A percentile compares a stretch with the other conserved stretches of the same genome.
phyloP scores from a whole-genome alignment of 1,284 basidiomycete species.

The Porogramme epimiltina region DNA sequence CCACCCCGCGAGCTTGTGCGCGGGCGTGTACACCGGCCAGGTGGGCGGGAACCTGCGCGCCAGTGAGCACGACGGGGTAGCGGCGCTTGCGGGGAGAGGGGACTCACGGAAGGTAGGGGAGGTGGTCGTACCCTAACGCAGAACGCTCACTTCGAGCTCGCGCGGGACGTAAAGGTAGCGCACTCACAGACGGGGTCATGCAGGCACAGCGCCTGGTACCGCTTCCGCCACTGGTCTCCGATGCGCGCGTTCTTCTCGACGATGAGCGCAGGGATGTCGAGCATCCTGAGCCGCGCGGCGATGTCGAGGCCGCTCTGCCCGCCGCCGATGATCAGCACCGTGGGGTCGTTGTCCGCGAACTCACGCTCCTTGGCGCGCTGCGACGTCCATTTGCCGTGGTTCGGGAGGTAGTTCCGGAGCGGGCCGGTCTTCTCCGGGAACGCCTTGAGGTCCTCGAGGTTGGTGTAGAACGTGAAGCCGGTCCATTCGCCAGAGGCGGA shows the following conservation, averaged over 20 bases:
- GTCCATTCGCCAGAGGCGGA: constrained; percentile 53
- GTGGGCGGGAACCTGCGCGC: constrained; percentile 50
- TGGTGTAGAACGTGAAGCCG: constrained; percentile 58
- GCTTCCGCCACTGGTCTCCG: constrained; percentile 60
- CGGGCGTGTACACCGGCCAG: constrained; percentile 66
- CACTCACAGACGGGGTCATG: constrained; percentile 68
- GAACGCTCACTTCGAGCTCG: neutral
- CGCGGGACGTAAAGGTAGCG: neutral
- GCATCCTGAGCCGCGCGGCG: constrained; percentile 58
- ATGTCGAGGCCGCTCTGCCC: constrained; percentile 67
- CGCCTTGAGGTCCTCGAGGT: constrained; percentile 56
- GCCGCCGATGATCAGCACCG: constrained; percentile 61
- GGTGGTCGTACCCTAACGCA: constrained; percentile 52
- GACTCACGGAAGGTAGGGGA: constrained; percentile 49
- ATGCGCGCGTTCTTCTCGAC: constrained; percentile 55
- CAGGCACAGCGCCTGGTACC: constrained; percentile 62
- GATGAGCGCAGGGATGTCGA: constrained; percentile 54
- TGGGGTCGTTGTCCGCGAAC: constrained; percentile 41
- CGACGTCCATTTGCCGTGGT: constrained; percentile 44
- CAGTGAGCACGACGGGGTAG: neutral
- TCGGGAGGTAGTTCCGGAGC: constrained; percentile 39
- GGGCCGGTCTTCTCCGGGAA: constrained; percentile 47
- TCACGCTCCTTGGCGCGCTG: constrained; percentile 42
- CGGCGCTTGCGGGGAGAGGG: neutral
- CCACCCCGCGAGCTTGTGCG: constrained; percentile 67